phyloP scores from a whole-genome alignment of 2,329 filamentous ascomycete genomes.

The Graphiopsis chlorocephala region DNA sequence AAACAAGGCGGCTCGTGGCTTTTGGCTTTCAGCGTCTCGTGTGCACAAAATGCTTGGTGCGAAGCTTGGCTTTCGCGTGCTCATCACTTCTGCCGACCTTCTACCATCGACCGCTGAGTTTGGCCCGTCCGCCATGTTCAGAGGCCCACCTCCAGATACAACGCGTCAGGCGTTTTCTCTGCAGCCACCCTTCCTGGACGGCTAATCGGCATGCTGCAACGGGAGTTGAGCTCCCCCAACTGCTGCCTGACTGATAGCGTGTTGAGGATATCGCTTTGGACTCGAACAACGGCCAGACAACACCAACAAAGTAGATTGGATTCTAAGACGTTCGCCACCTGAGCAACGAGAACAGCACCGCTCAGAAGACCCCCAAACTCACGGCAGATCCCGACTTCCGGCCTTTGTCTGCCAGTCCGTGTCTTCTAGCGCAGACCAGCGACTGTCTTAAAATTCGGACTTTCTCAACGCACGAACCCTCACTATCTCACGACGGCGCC shows the following conservation, averaged over 20 bases:
- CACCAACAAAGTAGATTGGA: neutral
- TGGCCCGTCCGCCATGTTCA: neutral
- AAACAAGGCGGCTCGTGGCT: slow-evolving; percentile 1
- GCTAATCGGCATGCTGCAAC: slow-evolving; percentile 1
- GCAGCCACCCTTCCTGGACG: slow-evolving; percentile 2
- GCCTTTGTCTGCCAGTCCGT: neutral
- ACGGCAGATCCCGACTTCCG: slow-evolving; percentile 8
- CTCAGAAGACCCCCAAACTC: neutral
- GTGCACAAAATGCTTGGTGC: slow-evolving; percentile 13
- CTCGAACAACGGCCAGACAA: neutral
- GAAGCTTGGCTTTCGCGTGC: slow-evolving; percentile 13
- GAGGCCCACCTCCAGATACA: slow-evolving; percentile 11
- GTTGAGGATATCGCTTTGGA: neutral
- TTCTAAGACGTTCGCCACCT: neutral
- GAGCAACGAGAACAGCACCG: neutral
- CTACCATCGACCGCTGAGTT: slow-evolving; percentile 10
- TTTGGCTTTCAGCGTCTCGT: slow-evolving; percentile 12
- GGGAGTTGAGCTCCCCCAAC: neutral
- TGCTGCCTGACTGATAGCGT: neutral
- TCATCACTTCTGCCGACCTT: slow-evolving; percentile 15
- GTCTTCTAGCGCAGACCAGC: slow-evolving; percentile 9
- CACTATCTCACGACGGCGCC: slow-evolving; percentile 8
- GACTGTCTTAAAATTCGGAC: slow-evolving; percentile 5
- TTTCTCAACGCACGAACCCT: slow-evolving; percentile 9
- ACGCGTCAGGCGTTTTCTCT: neutral